Conservation (phyloP, 352 stramenopile species). For the Phytophthora citricola region DNA sequence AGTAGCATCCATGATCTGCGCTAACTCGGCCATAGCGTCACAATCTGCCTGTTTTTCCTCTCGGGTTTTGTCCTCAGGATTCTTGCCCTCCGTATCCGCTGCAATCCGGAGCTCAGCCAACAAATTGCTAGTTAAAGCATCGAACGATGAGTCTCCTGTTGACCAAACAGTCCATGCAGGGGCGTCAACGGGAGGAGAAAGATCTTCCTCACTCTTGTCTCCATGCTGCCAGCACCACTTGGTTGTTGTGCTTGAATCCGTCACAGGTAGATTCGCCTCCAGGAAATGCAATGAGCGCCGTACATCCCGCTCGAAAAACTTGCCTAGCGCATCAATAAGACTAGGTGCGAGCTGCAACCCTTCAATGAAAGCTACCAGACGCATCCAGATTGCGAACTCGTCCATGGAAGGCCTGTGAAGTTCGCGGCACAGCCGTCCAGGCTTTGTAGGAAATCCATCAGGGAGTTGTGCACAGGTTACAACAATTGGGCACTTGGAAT, state of each 20-base stretch:
- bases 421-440: constrained; percentile 47
- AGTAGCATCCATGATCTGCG: constrained; percentile 55
- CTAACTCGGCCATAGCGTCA: constrained; percentile 50
- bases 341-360: constrained; percentile 42
- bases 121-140: constrained; percentile 70
- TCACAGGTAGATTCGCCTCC: constrained; percentile 47
- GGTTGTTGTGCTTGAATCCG: constrained; percentile 20
- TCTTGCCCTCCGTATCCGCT: constrained; percentile 16
- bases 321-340: constrained; percentile 51
- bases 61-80: constrained; percentile 43
- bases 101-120: constrained; percentile 43
- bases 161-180: constrained; percentile 61
- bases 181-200: constrained; percentile 22
- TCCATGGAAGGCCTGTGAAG: constrained; percentile 51
- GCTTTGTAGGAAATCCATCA: constrained; percentile 61
- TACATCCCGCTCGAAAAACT: constrained; percentile 72
- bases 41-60: constrained; percentile 50
- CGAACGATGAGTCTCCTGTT: constrained; percentile 48
- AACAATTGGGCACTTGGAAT: constrained; percentile 83
- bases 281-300: constrained; percentile 77
- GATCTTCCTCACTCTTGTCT: constrained; percentile 12
- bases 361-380: constrained; percentile 68
- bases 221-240: constrained; percentile 39
- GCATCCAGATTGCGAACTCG: constrained; percentile 76
- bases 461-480: constrained; percentile 72